phyloP scores from a whole-genome alignment of 768 basidiomycete species.

The Lactarius tabidus region DNA sequence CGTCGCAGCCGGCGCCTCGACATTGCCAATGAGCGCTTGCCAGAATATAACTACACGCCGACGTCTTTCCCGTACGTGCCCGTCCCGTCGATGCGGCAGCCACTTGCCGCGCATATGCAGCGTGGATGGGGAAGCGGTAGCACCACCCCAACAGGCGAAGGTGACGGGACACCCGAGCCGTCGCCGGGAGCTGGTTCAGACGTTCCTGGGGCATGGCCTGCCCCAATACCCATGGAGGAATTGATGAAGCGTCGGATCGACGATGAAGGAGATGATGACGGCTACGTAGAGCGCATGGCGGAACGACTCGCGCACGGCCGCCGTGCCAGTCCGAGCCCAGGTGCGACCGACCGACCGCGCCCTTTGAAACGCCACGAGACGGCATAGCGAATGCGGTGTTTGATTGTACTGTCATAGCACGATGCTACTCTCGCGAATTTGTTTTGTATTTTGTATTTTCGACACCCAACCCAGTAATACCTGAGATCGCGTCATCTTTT shows the following conservation, averaged over 20 bases:
- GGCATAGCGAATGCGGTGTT: slow-evolving; percentile 31
- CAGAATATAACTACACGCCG: slow-evolving; percentile 43
- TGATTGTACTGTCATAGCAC: not conserved
- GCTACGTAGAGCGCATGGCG: slow-evolving; percentile 56
- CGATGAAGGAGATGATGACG: slow-evolving; percentile 47
- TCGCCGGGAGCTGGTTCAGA: slow-evolving; percentile 29
- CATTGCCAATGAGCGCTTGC: slow-evolving; percentile 70
- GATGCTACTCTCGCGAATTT: not conserved
- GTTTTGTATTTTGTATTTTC: slow-evolving; percentile 2
- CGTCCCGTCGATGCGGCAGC: slow-evolving; percentile 57
- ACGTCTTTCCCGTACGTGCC: slow-evolving; percentile 45
- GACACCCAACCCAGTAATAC: not conserved
- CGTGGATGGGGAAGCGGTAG: slow-evolving; percentile 22
- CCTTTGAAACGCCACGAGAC: slow-evolving; percentile 66
- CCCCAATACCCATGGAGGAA: slow-evolving; percentile 50
- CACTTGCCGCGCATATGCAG: slow-evolving; percentile 22
- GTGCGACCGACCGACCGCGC: slow-evolving; percentile 37
- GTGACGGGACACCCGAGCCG: slow-evolving; percentile 5
- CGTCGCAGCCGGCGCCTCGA: slow-evolving; percentile 63
- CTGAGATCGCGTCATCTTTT: too few relatives aligned
- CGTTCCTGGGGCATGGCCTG: slow-evolving; percentile 36
- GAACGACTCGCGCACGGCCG: slow-evolving; percentile 57
- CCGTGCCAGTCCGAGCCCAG: slow-evolving; percentile 32
- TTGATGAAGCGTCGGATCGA: slow-evolving; percentile 60
- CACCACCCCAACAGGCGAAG: slow-evolving; percentile 22